Base-by-base conservation (phyloP, 2,329 filamentous ascomycete species). In the Talaromyces sp. region DNA sequence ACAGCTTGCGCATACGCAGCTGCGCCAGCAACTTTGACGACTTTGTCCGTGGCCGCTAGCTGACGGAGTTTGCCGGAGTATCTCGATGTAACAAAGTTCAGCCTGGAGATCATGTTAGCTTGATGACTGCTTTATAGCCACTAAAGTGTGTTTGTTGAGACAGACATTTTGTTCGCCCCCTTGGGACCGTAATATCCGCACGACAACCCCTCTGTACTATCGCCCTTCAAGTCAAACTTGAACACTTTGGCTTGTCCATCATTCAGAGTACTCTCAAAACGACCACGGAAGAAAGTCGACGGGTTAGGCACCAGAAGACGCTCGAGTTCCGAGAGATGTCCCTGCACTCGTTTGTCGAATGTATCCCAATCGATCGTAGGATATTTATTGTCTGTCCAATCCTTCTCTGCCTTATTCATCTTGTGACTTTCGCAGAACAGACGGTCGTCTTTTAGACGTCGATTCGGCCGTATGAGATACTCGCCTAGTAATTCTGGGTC, bases 141-240 rank as follows among this genome's bases (percentile, higher is more conserved):
- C 34, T 29, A 40, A n/a, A 58, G 27, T 49, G n/a, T 27, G 10
- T 4, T 22, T 29, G 31, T 31, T 31, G 63, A 36, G 47, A 63
- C 88, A 53, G 87, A 90, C 84, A 97, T 91, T 61, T 85, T 78
- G 58, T 86, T 86, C 61, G 90, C 83, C 1, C 93, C 93, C 22
- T 88, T 85, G 2, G 89, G 85, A 1, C 93, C 93, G 77, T 96
- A 97, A 77, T 96, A 97, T 0, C 93, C 93, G 10, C 91, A 90
- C 2, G 85, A 88, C 34, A 89, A 82, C 64, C 81, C 84, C 58
- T 84, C 81, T 31, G 86, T 79, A 4, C 73, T 74, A 63, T 73
- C 75, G n/a, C 71, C 76, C 65, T 73, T 75, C 22, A 79, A 72
- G 34, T 83, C 87, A 66, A 86, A 84, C 61, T 86, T 80, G 64